Evolutionary conservation across 2,329 filamentous ascomycete genomes (phyloP).

Genomic region (Parastagonospora avenae): DNA sequence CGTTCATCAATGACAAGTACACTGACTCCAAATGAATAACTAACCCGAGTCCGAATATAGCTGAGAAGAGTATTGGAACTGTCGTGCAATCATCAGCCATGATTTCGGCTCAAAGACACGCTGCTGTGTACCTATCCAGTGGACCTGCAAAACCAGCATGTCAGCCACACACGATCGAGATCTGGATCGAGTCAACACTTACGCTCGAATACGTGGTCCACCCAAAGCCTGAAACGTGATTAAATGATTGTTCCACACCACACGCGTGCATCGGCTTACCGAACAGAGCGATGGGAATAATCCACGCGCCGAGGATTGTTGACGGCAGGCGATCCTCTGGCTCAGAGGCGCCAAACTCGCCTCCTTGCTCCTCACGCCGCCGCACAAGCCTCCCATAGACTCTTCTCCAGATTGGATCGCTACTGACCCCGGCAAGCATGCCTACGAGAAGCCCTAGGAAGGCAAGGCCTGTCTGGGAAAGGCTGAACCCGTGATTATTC

Average conservation of each 20-base stretch:
- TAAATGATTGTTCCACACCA: constrained; percentile 33
- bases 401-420: constrained; percentile 69
- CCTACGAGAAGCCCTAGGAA: constrained; percentile 71
- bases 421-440: constrained; percentile 67
- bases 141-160: constrained; percentile 48
- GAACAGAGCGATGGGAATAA: constrained; percentile 83
- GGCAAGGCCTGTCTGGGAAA: constrained; percentile 79
- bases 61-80: constrained; percentile 58
- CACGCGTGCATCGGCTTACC: constrained; percentile 54
- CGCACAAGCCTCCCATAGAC: constrained; percentile 64
- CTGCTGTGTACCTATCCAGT: constrained; percentile 55
- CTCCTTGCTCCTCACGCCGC: constrained; percentile 58
- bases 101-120: constrained; percentile 30
- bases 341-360: constrained; percentile 66
- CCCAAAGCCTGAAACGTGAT: constrained; percentile 64
- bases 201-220: constrained; percentile 79
- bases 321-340: constrained; percentile 86
- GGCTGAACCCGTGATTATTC: constrained; percentile 73
- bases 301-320: constrained; percentile 66
- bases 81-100: constrained; percentile 41
- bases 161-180: constrained; percentile 39
- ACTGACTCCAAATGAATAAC: constrained; percentile 21
- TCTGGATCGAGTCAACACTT: constrained; percentile 63
- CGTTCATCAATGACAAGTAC: constrained; percentile 27
- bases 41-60: constrained; percentile 54